Conservation (phyloP, 257 asterid genomes). For the Gardenia jasminoides region DNA sequence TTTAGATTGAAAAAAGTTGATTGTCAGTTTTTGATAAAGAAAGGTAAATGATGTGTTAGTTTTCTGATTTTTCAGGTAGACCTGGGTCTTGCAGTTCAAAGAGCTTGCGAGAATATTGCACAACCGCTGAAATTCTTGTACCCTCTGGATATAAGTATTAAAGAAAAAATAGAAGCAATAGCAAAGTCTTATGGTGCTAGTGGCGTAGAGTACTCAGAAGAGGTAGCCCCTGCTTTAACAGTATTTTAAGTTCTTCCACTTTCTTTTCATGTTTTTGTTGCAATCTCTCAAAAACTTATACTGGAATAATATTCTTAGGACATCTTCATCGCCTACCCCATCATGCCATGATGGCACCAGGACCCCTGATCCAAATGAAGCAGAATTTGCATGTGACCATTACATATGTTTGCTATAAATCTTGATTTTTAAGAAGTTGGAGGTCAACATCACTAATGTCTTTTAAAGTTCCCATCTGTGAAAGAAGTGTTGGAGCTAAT, state of each 20-base stretch:
- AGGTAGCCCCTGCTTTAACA: conserved; percentile 42
- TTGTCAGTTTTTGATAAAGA: not conserved
- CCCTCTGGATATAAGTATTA: conserved; percentile 55
- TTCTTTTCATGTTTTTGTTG: not conserved
- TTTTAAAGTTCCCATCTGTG: conserved; percentile 21
- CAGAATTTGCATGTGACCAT: not conserved
- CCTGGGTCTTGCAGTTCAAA: conserved; percentile 85
- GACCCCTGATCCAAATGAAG: not conserved
- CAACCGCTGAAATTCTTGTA: conserved; percentile 81
- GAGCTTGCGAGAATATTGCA: conserved; percentile 78
- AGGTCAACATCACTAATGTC: conserved; percentile 9
- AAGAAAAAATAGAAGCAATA: conserved; percentile 91
- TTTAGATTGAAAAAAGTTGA: not conserved
- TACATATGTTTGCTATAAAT: not conserved
- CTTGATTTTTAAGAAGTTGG: not conserved
- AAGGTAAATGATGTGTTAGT: not conserved
- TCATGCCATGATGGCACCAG: not conserved
- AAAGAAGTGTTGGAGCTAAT: not conserved
- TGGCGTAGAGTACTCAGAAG: conserved; percentile 90
- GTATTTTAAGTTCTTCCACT: not conserved
- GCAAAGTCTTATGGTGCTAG: conserved; percentile 95
- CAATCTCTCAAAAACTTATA: not conserved
- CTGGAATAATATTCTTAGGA: not conserved
- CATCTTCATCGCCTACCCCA: not conserved
- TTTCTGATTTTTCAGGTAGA: conserved; percentile 59